Conservation (phyloP, 352 stramenopile genomes). For the Albugo laibachii region DNA sequence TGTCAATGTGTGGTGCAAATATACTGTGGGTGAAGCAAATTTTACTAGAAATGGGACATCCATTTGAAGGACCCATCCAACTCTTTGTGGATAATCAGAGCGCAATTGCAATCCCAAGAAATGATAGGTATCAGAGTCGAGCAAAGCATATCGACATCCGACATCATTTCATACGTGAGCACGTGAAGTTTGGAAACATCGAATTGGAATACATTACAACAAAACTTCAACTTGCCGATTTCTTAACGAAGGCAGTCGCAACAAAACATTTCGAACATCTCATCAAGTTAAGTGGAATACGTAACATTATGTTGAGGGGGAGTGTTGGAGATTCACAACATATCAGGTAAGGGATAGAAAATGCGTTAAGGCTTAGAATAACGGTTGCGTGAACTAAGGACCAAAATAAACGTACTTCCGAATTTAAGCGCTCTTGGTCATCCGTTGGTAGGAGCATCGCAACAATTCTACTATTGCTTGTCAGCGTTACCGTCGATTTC, state of each 20-base stretch:
- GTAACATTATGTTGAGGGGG: not conserved
- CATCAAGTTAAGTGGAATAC: not conserved
- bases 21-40: not conserved
- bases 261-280: constrained; percentile 1
- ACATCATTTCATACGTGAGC: constrained; percentile 9
- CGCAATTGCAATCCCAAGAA: constrained; percentile 5
- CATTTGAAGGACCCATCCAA: not conserved
- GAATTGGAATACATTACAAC: constrained; percentile 5
- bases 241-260: constrained; percentile 6
- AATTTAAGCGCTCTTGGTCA: no score
- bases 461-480: no score
- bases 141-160: constrained; percentile 13
- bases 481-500: no score
- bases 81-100: constrained; percentile 7
- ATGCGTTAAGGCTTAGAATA: no score
- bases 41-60: not conserved
- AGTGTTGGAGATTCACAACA: not conserved
- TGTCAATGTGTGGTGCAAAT: not conserved
- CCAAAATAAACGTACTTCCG: no score
- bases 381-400: no score
- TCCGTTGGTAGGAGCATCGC: no score
- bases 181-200: constrained; percentile 1
- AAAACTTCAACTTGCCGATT: constrained; percentile 5
- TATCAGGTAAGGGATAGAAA: no score
- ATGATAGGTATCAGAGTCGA: not conserved